Evolutionary conservation across 371 early-diverging fungal genomes (phyloP).

Genomic region (Mortierella sp.): DNA sequence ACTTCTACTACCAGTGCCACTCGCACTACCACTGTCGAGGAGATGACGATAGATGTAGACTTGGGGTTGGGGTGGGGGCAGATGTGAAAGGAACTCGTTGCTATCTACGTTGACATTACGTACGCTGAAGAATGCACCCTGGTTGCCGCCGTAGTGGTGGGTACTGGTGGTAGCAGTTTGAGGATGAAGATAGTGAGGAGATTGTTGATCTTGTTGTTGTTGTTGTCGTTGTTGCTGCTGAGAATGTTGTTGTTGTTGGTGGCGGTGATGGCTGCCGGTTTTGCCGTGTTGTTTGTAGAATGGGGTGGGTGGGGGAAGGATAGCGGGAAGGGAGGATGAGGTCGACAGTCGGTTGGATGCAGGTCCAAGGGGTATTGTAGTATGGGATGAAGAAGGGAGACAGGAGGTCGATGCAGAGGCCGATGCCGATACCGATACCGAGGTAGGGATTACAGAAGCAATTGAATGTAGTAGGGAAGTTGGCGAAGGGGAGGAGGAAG

Average conservation of each 20-base stretch:
- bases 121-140: background rate
- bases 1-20: background rate
- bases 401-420: background rate
- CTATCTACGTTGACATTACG: conserved; percentile 10
- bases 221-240: too few species aligned
- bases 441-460: too few species aligned
- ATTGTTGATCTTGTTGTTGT: background rate
- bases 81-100: background rate
- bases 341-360: conserved; percentile 1
- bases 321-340: background rate
- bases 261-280: too few species aligned
- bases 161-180: background rate
- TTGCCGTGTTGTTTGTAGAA: conserved; percentile 1
- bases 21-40: conserved; percentile 1
- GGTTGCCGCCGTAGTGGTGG: background rate
- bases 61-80: background rate
- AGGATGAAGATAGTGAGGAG: background rate
- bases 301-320: background rate
- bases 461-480: background rate
- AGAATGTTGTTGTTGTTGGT: background rate
- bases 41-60: conserved; percentile 8
- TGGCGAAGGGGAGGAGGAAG: background rate
- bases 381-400: background rate
- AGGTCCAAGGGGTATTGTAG: background rate
- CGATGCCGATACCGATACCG: background rate